Evolutionary conservation across 306 rosid species (phyloP), one percentile per base, ranked within the genome.

Genomic region (Gynostemma pentaphyllum): DNA sequence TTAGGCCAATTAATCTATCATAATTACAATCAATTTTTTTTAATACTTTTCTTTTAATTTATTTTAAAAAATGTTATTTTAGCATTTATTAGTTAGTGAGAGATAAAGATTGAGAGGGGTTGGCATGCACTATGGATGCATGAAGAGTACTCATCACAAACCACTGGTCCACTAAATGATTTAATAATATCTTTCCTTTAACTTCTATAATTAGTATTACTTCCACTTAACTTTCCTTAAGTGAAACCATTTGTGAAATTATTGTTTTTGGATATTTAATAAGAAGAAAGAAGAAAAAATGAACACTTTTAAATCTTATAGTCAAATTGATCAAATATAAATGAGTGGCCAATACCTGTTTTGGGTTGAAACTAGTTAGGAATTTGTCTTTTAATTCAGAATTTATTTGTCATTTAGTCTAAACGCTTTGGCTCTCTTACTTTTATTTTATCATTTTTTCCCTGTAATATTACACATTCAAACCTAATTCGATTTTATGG

Each of bases 161-260:
- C 13, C 13, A 70, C 30, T 8, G 64, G 70, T 59, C 46, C 62
- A 64, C 72, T 52, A 69, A 59, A 67, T 21, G 72, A 67, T 72
- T 1, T 59, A 10, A 10, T 29, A 78, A 3, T 50, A 8, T 50
- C 34, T 39, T 39, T 49, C 24, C 21, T 50, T 23, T 0, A 50
- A 26, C 18, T 77, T 72, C 81, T 70, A 64, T 66, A 51, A 67
- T 12, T 67, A 39, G 90, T 30, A 78, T 49, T 22, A 65, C 59
- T 72, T 78, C 70, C 68, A 68, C 37, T 9, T 53, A 29, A 6
- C 40, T 53, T 28, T 53, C 61, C 40, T 53, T 0, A 6, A 15
- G 40, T 15, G 40, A 53, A 3, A 29, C 7, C 13, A 29, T 13
- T 53, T n/a, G 8, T 52, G 59, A 26, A 15, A 28, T 15, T 53